Evolutionary conservation across 192 early-diverging fungal genomes (phyloP), one percentile per base, ranked within the genome.

Genomic region (Entomortierella beljakovae): DNA sequence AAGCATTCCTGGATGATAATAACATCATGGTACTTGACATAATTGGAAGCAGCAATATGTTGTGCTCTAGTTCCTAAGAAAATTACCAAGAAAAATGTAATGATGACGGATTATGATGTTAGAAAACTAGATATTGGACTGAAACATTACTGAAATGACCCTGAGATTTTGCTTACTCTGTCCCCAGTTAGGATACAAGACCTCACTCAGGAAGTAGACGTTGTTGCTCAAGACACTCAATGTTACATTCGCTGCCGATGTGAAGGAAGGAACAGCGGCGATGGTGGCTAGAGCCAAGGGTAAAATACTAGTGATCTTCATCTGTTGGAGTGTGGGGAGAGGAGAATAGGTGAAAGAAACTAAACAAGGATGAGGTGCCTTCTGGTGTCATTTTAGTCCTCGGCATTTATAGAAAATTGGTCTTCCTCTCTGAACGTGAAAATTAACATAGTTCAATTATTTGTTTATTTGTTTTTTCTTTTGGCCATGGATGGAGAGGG

Each of bases 1-100:
- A 60, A 77, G 51, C 73, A 77, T n/a, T 77, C 73, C 22, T 77
- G 37, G 6, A 77, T 7, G 3, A 77, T 61, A 58, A 77, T 9
- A 31, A 77, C 49, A 59, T 77, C 73, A 34, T 77, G 73, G 37
- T 52, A 29, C 57, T 64, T 77, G 66, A 77, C 61, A 60, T 68
- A 77, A 46, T 77, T 54, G n/a, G 64, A 61, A 8, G 57, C 54
- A 23, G 43, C 60, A n/a, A 77, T 77, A 20, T 62, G 46, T 53
- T 57, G 25, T 1, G 73, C 73, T 20, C 73, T 67, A 0, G 53
- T 66, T 34, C 28, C 61, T 66, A 23, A 43, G n/a, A n/a, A n/a
- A n/a, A n/a, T n/a, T n/a, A n/a, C n/a, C n/a, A n/a, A n/a, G n/a
- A n/a, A n/a, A n/a, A n/a, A n/a, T n/a, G n/a, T n/a, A 43, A 61